These are phyloP conservation scores for Venturia effusa DNA, from an alignment of 2,329 filamentous ascomycete species.

Conservation along the genomic window DNA sequence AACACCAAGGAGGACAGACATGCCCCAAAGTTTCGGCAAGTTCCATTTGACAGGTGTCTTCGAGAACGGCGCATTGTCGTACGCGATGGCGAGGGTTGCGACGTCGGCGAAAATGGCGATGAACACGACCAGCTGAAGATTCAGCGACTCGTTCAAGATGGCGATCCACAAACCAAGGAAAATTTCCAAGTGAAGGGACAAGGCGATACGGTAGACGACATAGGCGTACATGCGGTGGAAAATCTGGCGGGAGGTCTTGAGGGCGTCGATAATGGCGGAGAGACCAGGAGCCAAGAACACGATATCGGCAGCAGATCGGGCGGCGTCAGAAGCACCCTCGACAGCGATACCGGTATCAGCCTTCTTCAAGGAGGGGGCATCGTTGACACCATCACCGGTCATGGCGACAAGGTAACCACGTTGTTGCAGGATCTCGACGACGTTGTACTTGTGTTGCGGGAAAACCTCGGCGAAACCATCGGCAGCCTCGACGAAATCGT, in stretches of 20 bases:
- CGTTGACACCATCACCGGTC: slow-evolving; percentile 94
- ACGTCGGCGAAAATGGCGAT: slow-evolving; percentile 93
- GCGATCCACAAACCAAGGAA: slow-evolving; percentile 89
- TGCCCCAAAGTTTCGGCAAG: slow-evolving; percentile 85
- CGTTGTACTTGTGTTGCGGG: slow-evolving; percentile 91
- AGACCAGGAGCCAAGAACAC: slow-evolving; percentile 88
- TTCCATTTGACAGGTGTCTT: slow-evolving; percentile 90
- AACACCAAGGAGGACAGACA: slow-evolving; percentile 73
- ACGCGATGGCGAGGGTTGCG: slow-evolving; percentile 82
- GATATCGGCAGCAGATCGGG: slow-evolving; percentile 83
- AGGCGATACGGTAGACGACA: slow-evolving; percentile 87
- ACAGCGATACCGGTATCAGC: slow-evolving; percentile 95
- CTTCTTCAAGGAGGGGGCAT: slow-evolving; percentile 86
- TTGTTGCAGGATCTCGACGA: slow-evolving; percentile 87
- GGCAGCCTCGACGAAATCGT: slow-evolving; percentile 90
- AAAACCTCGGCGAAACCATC: slow-evolving; percentile 94
- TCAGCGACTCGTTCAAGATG: slow-evolving; percentile 72
- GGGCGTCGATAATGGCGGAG: slow-evolving; percentile 82
- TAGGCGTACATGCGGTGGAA: slow-evolving; percentile 97
- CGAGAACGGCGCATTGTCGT: slow-evolving; percentile 84
- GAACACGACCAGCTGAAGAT: slow-evolving; percentile 83
- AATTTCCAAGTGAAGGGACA: slow-evolving; percentile 84
- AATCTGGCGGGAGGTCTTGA: slow-evolving; percentile 89
- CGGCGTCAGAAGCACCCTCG: slow-evolving; percentile 83
- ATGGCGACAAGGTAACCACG: slow-evolving; percentile 90